Evolutionary conservation across 352 stramenopile species (phyloP), one percentile per base, ranked within the genome.

Genomic region (Globisporangium perplexum): DNA sequence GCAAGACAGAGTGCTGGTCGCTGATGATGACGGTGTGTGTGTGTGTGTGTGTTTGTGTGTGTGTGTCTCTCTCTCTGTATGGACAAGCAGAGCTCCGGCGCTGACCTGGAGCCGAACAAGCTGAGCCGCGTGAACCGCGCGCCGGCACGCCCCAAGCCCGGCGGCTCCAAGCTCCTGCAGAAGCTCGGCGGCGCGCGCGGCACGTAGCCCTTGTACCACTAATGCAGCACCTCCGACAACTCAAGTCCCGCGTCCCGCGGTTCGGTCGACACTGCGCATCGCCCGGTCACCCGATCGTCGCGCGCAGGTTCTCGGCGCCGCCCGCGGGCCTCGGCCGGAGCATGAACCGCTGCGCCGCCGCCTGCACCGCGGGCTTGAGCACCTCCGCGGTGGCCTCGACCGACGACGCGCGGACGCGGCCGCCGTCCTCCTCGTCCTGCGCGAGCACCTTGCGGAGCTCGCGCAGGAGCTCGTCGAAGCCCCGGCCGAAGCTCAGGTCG

Each of bases 91-190:
- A 59, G 51, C 7, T 70, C 63, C 7, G 68, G 60, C 1, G 61
- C 52, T 5, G 78, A 90, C 52, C 65, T 63, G 44, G 79, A 90
- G 56, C 72, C 74, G 7, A 77, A 65, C 58, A 90, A 90, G 55
- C 47, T 68, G 3, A 68, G 64, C 31, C 71, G 76, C 42, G 36
- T 83, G 18, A 69, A 69, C 38, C 68, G 76, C 41, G 58, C 57
- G 70, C 75, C 59, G 43, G 69, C 24, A 57, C 69, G 68, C 36
- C 66, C 59, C 24, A 74, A 75, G 33, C 61, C 65, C 18, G 56
- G 59, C 18, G 65, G 60, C 12, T 86, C 74, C 10, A 90, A 90
- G 47, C 71, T 90, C 39, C 64, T 90, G 72, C 79, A 88, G 58
- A 90, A 90, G 65, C 81, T 90, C 28, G 69, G 71, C 6, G 64